These are phyloP conservation scores for Allium cepa DNA, from an alignment of 106 monocot genomes.

Conservation along the genomic window DNA sequence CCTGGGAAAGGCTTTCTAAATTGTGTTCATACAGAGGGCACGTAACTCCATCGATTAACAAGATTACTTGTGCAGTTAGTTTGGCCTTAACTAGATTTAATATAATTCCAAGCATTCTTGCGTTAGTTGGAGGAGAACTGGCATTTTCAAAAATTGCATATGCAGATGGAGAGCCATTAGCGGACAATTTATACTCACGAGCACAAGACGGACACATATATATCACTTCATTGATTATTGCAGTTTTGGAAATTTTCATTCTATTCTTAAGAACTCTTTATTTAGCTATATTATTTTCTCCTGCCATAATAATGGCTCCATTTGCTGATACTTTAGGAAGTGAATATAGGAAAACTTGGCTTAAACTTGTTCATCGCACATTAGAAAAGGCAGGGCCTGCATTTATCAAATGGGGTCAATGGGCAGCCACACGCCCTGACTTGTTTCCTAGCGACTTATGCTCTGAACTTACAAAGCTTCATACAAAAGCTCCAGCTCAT, in stretches of 20 bases:
- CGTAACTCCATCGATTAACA: constrained; percentile 21
- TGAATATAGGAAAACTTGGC: constrained; percentile 42
- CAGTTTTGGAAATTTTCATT: constrained; percentile 31
- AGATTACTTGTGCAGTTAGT: not conserved
- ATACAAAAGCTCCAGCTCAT: constrained; percentile 50
- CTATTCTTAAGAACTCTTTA: constrained; percentile 29
- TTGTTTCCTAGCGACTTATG: constrained; percentile 60
- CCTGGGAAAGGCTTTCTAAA: constrained; percentile 23
- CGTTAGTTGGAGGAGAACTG: not conserved
- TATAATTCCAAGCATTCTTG: not conserved
- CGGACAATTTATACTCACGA: constrained; percentile 13
- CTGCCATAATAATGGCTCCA: constrained; percentile 40
- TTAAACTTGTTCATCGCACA: constrained; percentile 41
- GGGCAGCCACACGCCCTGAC: constrained; percentile 77
- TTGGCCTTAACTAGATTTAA: not conserved
- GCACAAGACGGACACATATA: constrained; percentile 25
- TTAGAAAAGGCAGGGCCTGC: constrained; percentile 60
- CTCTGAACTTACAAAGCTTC: constrained; percentile 38
- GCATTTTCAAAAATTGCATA: not conserved
- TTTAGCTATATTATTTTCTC: constrained; percentile 40
- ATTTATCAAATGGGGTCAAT: constrained; percentile 75
- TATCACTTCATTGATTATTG: constrained; percentile 16
- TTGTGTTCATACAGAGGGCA: constrained; percentile 8
- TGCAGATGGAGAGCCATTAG: constrained; percentile 33
- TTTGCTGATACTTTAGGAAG: constrained; percentile 31